Evolutionary conservation across 1,284 basidiomycete genomes (phyloP).

Genomic region (Fomes fomentarius): DNA sequence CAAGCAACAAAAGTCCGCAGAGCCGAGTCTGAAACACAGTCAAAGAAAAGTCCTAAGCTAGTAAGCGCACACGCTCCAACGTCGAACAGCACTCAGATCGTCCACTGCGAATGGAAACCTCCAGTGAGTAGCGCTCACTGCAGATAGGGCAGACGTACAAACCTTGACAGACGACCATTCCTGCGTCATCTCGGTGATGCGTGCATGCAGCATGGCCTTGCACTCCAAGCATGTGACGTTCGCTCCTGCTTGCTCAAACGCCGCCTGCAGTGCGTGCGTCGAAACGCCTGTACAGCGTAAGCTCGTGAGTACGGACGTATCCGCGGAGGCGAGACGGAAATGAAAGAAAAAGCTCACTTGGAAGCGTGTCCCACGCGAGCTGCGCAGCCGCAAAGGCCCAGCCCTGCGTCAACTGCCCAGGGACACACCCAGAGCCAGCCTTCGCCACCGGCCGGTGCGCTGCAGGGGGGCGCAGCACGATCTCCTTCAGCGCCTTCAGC

Average conservation of each 20-base stretch:
- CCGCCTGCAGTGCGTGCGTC: constrained; percentile 32
- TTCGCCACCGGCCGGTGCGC: constrained; percentile 32
- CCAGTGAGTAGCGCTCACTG: too few relatives aligned
- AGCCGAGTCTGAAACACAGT: too few relatives aligned
- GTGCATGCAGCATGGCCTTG: background rate
- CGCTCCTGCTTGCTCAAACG: background rate
- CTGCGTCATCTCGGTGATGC: background rate
- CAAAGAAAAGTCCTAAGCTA: too few relatives aligned
- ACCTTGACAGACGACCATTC: background rate
- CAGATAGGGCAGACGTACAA: too few relatives aligned
- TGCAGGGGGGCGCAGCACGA: constrained; percentile 38
- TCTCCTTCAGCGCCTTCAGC: constrained; percentile 37
- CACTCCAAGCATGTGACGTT: background rate
- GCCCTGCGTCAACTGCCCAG: constrained; percentile 33
- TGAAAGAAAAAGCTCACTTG: constrained; percentile 28
- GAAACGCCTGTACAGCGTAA: background rate
- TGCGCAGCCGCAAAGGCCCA: constrained; percentile 42
- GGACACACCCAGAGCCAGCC: constrained; percentile 31
- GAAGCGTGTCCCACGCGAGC: constrained; percentile 39
- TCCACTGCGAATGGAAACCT: too few relatives aligned
- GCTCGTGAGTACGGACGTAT: background rate
- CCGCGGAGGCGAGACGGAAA: background rate
- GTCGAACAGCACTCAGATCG: too few relatives aligned
- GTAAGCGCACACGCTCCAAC: too few relatives aligned
- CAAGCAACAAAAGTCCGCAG: too few relatives aligned